Evolutionary conservation across 1,139 yeast species (phyloP), one percentile per base, ranked within the genome.

Genomic region (Saccharomycopsis hybrid): DNA sequence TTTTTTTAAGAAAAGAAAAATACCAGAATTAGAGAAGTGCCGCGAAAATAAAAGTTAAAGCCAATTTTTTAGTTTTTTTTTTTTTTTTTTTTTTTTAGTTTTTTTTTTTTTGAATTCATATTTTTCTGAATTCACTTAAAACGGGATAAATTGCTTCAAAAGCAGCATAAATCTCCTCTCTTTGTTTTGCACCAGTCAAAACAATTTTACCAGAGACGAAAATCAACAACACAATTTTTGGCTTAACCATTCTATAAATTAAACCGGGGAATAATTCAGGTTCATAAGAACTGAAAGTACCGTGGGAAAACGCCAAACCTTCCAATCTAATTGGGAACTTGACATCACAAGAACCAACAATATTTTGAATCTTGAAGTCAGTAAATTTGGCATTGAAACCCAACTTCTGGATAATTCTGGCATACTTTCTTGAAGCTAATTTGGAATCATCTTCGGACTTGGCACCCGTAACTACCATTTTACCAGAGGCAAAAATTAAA

Each of bases 381-480:
- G 97, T 92, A 65, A 94, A 92, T 60, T 85, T 85, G 43, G 92
- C 98, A 64, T 90, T 88, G 72, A 92, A 92, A 2, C 99, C 99
- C 60, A 92, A 83, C 68, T 94, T 94, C 65, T 94, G 99, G 58
- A 92, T 92, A 64, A 92, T 92, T 72, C 98, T 82, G 2, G 99
- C 99, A 62, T 94, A 92, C 65, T 92, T 92, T 70, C 98, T 80
- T 31, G 97, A 89, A 1, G 98, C 98, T 59, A 92, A 74, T 67
- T 94, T 94, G 24, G 97, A 88, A 66, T 92, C 98, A 65, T 92
- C 98, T 66, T 92, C 98, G 40, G 96, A 85, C 67, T 92, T 92
- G 32, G 98, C 99, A 77, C 99, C 99, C 36, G 98, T 92, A 30
- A 92, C 99, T 59, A 92, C 99, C 99, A 92, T 92, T 67, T 92